Conservation (phyloP, 2,329 filamentous ascomycete genomes). For the Fusarium sp. region DNA sequence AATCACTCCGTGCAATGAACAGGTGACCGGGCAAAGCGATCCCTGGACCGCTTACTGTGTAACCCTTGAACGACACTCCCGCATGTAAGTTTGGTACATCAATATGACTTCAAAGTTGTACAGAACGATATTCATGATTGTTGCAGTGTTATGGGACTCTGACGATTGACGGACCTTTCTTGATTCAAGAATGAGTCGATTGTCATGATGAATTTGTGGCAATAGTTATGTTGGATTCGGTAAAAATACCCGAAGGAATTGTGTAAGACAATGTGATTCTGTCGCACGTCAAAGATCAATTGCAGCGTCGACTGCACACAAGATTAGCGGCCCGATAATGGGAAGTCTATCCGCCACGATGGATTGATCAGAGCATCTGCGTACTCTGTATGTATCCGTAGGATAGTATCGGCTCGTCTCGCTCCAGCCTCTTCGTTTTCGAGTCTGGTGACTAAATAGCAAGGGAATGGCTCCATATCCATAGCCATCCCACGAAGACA, state of each 20-base stretch:
- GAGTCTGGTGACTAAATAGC: conserved; percentile 44
- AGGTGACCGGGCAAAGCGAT: conserved; percentile 21
- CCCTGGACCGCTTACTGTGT: conserved; percentile 2
- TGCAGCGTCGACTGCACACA: conserved; percentile 5
- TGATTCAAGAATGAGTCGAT: neutral
- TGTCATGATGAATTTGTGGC: conserved; percentile 8
- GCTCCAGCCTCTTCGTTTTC: conserved; percentile 35
- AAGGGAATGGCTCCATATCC: conserved; percentile 41
- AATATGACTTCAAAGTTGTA: conserved; percentile 9
- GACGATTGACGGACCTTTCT: neutral
- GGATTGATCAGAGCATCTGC: conserved; percentile 10
- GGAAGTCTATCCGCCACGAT: conserved; percentile 25
- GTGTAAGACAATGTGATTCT: conserved; percentile 5
- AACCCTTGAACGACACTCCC: conserved; percentile 7
- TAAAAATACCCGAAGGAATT: conserved; percentile 19
- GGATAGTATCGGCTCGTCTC: conserved; percentile 11
- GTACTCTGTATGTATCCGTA: neutral
- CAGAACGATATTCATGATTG: neutral
- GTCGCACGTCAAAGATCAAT: conserved; percentile 15
- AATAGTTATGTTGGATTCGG: neutral
- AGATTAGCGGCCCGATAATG: conserved; percentile 26
- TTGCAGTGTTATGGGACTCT: neutral
- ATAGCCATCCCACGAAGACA: conserved; percentile 40
- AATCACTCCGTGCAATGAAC: conserved; percentile 8
- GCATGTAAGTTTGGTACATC: neutral